Percentiles rank a stretch among this genome's conserved stretches.
Evolutionary conservation across 169 alveolate genomes (phyloP).

Genomic region (Theileria equi): DNA sequence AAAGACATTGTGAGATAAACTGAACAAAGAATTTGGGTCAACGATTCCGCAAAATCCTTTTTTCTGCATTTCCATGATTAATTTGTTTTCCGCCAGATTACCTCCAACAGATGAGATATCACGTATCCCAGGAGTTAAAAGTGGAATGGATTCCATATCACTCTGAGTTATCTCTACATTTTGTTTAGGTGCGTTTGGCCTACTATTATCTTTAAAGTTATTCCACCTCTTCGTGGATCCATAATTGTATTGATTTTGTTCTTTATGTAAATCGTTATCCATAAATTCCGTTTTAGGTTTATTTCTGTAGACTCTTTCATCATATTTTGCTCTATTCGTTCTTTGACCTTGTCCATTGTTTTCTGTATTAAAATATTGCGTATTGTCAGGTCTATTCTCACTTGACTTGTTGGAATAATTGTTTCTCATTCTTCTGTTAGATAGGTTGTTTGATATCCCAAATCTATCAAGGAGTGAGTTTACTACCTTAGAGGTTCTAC

Average conservation of each 20-base stretch:
- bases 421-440: no score
- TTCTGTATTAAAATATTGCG: no score
- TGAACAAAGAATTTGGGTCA: slow-evolving; percentile 49
- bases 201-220: background rate
- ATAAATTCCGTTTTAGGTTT: background rate
- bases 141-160: slow-evolving; percentile 1
- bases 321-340: no score
- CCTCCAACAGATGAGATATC: background rate
- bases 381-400: no score
- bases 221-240: background rate
- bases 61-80: slow-evolving; percentile 6
- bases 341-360: no score
- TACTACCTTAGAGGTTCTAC: no score
- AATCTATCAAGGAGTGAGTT: no score
- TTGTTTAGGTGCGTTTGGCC: background rate
- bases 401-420: no score
- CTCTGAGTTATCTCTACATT: background rate
- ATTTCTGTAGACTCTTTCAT: no score
- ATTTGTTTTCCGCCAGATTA: background rate
- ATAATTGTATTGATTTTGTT: background rate
- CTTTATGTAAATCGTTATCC: background rate
- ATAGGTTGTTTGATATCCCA: no score
- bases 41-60: slow-evolving; percentile 44
- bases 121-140: slow-evolving; percentile 12
- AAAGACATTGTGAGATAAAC: background rate